These are phyloP conservation scores for Circinella minor DNA, from an alignment of 371 early-diverging fungal genomes.

Conservation along the genomic window DNA sequence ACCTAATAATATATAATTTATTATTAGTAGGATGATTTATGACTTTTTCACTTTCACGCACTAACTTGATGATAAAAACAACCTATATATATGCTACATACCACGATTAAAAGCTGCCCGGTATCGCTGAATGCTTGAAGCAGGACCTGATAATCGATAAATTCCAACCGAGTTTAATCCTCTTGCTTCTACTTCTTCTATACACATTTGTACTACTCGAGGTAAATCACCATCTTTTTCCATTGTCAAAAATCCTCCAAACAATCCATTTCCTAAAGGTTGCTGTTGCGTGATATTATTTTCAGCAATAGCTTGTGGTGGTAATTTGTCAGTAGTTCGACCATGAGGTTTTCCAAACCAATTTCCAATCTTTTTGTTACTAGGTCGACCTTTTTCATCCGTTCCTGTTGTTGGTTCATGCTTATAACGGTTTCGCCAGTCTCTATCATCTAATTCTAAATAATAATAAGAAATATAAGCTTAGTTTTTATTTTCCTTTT, in stretches of 20 bases:
- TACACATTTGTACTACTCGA: slow-evolving; percentile 65
- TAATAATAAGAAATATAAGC: background rate
- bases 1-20: slow-evolving; percentile 15
- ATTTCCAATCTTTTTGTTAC: slow-evolving; percentile 16
- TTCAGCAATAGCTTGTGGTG: slow-evolving; percentile 19
- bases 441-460: slow-evolving; percentile 17
- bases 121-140: slow-evolving; percentile 72
- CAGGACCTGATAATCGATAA: slow-evolving; percentile 82
- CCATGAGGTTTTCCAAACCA: slow-evolving; percentile 34
- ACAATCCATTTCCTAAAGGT: slow-evolving; percentile 48
- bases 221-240: slow-evolving; percentile 61
- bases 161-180: slow-evolving; percentile 76
- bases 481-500: background rate
- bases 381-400: slow-evolving; percentile 24
- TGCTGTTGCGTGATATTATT: background rate
- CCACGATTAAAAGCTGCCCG: slow-evolving; percentile 56
- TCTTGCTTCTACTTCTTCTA: slow-evolving; percentile 69
- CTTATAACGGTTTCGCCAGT: slow-evolving; percentile 11
- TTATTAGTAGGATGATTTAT: too few relatives aligned
- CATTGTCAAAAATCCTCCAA: slow-evolving; percentile 67
- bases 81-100: background rate
- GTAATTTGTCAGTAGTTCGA: slow-evolving; percentile 15
- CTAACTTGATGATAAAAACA: too few relatives aligned
- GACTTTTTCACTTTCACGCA: too few relatives aligned
- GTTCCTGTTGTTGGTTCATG: slow-evolving; percentile 5